phyloP scores from a whole-genome alignment of 768 basidiomycete genomes.

The Mycena venus region DNA sequence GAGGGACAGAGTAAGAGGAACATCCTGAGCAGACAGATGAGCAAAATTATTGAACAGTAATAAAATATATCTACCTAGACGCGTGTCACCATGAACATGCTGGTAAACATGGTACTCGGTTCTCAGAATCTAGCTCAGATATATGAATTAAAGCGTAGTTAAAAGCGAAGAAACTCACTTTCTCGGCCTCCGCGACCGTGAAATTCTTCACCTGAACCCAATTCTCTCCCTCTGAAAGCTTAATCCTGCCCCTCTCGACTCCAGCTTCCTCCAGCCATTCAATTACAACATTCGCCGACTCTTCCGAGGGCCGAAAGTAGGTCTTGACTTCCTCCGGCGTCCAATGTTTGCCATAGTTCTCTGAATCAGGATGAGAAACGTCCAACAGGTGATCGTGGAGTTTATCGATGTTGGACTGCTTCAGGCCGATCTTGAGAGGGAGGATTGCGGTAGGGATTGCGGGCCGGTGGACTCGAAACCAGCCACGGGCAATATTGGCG shows the following conservation, averaged over 20 bases:
- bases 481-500: background rate
- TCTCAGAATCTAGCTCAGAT: background rate
- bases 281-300: background rate
- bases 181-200: background rate
- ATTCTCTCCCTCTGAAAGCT: background rate
- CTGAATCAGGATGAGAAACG: constrained; percentile 4
- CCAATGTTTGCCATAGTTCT: constrained; percentile 6
- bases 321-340: background rate
- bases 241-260: background rate
- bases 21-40: background rate
- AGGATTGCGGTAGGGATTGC: background rate
- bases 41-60: background rate
- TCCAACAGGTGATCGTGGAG: background rate
- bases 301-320: background rate
- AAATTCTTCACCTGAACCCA: constrained; percentile 5
- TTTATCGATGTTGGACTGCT: background rate
- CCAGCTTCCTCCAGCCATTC: background rate
- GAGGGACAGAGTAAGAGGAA: background rate
- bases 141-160: background rate
- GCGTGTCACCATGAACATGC: background rate
- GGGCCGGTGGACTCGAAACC: background rate
- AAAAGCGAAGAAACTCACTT: background rate
- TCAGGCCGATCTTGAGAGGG: constrained; percentile 8
- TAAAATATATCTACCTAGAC: background rate
- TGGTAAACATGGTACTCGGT: constrained; percentile 5